phyloP scores from a whole-genome alignment of 257 asterid genomes.

The Orobanche coerulescens region DNA sequence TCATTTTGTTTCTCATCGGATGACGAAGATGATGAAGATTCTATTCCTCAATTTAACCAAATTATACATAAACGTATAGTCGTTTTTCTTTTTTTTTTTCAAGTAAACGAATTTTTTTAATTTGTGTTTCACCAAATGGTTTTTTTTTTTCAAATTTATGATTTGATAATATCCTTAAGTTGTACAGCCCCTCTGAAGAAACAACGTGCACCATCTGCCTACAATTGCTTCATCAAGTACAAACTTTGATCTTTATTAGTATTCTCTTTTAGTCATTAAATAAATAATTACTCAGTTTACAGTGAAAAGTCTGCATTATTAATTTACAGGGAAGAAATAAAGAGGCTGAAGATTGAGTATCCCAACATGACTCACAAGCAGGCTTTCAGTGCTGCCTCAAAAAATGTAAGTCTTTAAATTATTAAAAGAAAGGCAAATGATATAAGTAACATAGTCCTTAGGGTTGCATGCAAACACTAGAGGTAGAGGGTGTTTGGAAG shows the following conservation, averaged over 20 bases:
- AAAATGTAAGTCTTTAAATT: conserved; percentile 46
- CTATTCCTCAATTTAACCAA: conserved; percentile 25
- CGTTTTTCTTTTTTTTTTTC: too few relatives aligned
- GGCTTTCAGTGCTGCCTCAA: conserved; percentile 83
- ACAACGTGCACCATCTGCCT: conserved; percentile 71
- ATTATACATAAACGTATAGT: conserved; percentile 47
- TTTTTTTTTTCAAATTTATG: neutral
- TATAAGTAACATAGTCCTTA: too few relatives aligned
- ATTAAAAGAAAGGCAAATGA: neutral
- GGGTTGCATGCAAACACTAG: too few relatives aligned
- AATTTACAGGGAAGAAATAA: conserved; percentile 52
- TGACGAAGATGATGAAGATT: conserved; percentile 36
- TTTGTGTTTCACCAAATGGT: neutral
- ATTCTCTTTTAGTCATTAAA: neutral
- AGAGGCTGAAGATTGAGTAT: conserved; percentile 55
- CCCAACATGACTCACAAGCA: conserved; percentile 80
- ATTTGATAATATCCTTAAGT: neutral
- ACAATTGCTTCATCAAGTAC: conserved; percentile 79
- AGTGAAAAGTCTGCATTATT: neutral
- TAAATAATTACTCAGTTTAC: neutral
- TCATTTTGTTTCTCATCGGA: conserved; percentile 31
- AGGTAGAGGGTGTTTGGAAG: too few relatives aligned
- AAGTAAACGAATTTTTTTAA: neutral
- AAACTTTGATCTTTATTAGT: neutral
- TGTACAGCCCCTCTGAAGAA: conserved; percentile 69